Evolutionary conservation across 352 stramenopile genomes (phyloP).

Genomic region (Pythium sp.): DNA sequence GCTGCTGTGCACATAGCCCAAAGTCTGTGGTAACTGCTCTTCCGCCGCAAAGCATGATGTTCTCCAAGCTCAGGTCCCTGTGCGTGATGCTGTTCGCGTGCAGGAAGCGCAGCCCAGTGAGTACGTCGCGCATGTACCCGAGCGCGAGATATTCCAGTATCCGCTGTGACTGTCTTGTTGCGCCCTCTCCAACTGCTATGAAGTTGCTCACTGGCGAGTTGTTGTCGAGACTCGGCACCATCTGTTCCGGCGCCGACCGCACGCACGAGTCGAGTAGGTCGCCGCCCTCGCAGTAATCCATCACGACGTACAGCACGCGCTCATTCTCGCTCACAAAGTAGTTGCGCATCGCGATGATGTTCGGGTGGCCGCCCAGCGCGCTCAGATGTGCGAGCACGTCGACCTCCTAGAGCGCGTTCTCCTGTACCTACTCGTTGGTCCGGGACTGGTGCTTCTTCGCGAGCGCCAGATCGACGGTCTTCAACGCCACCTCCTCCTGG

Average conservation of each 20-base stretch:
- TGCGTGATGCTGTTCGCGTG: constrained; percentile 80
- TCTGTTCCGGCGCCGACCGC: neutral
- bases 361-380: constrained; percentile 58
- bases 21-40: constrained; percentile 69
- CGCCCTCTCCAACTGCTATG: constrained; percentile 7
- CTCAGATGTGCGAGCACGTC: constrained; percentile 58
- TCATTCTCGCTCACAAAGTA: constrained; percentile 56
- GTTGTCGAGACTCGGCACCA: constrained; percentile 8
- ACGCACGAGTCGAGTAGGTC: constrained; percentile 67
- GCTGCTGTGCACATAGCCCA: constrained; percentile 57
- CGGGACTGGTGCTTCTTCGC: constrained; percentile 53
- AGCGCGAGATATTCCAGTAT: constrained; percentile 47
- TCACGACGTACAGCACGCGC: constrained; percentile 56
- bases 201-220: neutral
- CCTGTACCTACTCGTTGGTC: constrained; percentile 48
- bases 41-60: constrained; percentile 88
- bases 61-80: constrained; percentile 97
- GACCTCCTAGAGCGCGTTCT: constrained; percentile 68
- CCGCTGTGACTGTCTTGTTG: constrained; percentile 8
- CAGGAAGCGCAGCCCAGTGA: constrained; percentile 60
- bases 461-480: constrained; percentile 64
- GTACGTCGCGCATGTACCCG: constrained; percentile 63
- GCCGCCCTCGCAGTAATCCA: constrained; percentile 74
- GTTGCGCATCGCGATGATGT: constrained; percentile 66
- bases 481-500: constrained; percentile 59